Evolutionary conservation across 805 yeast genomes (phyloP).

Genomic region (Schwanniomyces pseudopolymorphus): DNA sequence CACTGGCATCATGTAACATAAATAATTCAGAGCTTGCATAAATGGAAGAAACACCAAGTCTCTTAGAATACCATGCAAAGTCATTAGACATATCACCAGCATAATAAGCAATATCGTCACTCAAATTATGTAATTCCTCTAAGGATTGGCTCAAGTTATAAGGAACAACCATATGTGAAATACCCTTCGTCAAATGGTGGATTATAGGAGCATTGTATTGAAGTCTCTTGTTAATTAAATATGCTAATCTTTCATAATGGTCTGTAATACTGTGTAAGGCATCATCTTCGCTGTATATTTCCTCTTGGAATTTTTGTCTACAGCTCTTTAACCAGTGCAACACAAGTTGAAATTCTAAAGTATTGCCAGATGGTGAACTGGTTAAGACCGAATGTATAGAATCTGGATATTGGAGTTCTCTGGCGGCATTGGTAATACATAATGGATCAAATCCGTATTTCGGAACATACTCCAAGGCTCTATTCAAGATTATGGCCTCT

Average conservation of each 20-base stretch:
- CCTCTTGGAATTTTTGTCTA: constrained; percentile 35
- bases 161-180: constrained; percentile 66
- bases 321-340: constrained; percentile 48
- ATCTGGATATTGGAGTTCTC: constrained; percentile 52
- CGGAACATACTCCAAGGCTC: constrained; percentile 47
- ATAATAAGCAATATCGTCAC: constrained; percentile 80
- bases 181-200: constrained; percentile 45
- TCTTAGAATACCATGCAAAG: constrained; percentile 90
- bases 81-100: constrained; percentile 81
- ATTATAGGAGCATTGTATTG: constrained; percentile 49
- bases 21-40: constrained; percentile 77
- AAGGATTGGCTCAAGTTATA: constrained; percentile 55
- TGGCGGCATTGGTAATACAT: constrained; percentile 50
- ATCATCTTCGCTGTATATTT: constrained; percentile 25
- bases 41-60: constrained; percentile 66
- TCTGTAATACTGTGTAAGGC: constrained; percentile 29
- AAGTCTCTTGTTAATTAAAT: constrained; percentile 50
- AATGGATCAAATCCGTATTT: constrained; percentile 48
- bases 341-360: constrained; percentile 58
- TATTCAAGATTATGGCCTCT: constrained; percentile 41
- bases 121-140: constrained; percentile 67
- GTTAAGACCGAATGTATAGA: constrained; percentile 43
- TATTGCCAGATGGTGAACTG: constrained; percentile 36
- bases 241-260: constrained; percentile 44
- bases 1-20: constrained; percentile 73